Evolutionary conservation across 2,329 filamentous ascomycete genomes (phyloP).

Genomic region (Didymella sp.): DNA sequence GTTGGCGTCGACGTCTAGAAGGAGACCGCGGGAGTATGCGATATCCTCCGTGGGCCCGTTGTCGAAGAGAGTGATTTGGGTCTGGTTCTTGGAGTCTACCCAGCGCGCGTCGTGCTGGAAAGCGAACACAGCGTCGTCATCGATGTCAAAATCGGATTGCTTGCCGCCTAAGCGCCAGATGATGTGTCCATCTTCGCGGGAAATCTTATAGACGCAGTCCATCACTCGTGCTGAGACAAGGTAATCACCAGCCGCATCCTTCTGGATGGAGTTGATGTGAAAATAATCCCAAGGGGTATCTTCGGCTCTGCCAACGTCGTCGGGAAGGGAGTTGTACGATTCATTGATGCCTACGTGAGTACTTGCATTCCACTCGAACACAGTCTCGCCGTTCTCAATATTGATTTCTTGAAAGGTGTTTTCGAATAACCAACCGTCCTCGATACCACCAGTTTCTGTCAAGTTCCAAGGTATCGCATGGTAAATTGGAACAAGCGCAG

Average conservation of each 20-base stretch:
- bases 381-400: constrained; percentile 49
- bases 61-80: constrained; percentile 50
- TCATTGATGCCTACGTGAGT: constrained; percentile 44
- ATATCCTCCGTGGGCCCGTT: constrained; percentile 39
- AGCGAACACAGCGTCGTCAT: constrained; percentile 21
- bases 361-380: constrained; percentile 52
- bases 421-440: constrained; percentile 54
- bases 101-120: constrained; percentile 34
- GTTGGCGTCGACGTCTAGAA: not conserved
- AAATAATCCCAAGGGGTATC: constrained; percentile 51
- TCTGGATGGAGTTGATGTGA: constrained; percentile 46
- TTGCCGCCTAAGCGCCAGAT: constrained; percentile 42
- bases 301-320: constrained; percentile 36
- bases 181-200: constrained; percentile 24
- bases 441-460: constrained; percentile 42
- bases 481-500: constrained; percentile 54
- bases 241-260: constrained; percentile 35
- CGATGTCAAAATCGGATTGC: constrained; percentile 25
- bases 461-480: constrained; percentile 51
- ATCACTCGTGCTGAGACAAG: constrained; percentile 31
- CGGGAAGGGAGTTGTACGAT: constrained; percentile 30
- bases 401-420: constrained; percentile 55
- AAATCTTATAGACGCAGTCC: constrained; percentile 28
- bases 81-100: constrained; percentile 22
- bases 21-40: constrained; percentile 32